Evolutionary conservation across 306 rosid species (phyloP), one percentile per base, ranked within the genome.

Genomic region (Pterocarpus macrocarpus): DNA sequence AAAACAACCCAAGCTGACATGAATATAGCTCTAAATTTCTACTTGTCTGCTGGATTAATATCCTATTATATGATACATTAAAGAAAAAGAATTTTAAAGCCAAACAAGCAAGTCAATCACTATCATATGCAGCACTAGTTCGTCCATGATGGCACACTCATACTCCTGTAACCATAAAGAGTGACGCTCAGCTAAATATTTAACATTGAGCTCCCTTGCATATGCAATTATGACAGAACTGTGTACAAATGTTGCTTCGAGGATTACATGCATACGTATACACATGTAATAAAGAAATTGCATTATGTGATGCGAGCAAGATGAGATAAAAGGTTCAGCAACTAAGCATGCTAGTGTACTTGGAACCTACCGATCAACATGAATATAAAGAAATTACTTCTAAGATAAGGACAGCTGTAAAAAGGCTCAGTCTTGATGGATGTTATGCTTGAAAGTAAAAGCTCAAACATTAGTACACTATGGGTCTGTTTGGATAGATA

Each of bases 391-490:
- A 64, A 61, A 56, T 28, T 30, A 63, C 69, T 56, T 30, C 9
- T 58, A 68, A 3, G 15, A 17, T 9, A 22, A 41, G 58, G 68
- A 39, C 14, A 30, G 38, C 38, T 4, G 16, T 52, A 14, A 30
- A 69, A 30, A 14, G 36, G 39, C 8, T 7, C 44, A 28, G 33
- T 59, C 4, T 74, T 59, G 50, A 79, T 79, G 76, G 47, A 64
- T 32, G 47, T 45, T 34, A 58, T 45, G 47, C 82, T 70, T 14
- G 16, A 73, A 12, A 50, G 36, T 1, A 80, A 79, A 62, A 76
- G 52, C 52, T 71, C 57, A 80, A 75, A 62, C 73, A 80, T 10
- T 12, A 58, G 78, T 47, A 70, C 59, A 84, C 28, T 22, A 22
- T 22, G 28, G 28, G 0, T 22, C 28, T 22, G 28, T 22, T 22